A percentile compares a stretch with the other conserved stretches of the same genome.
Conservation (phyloP, 768 basidiomycete species). For the Mycena sanguinolenta region DNA sequence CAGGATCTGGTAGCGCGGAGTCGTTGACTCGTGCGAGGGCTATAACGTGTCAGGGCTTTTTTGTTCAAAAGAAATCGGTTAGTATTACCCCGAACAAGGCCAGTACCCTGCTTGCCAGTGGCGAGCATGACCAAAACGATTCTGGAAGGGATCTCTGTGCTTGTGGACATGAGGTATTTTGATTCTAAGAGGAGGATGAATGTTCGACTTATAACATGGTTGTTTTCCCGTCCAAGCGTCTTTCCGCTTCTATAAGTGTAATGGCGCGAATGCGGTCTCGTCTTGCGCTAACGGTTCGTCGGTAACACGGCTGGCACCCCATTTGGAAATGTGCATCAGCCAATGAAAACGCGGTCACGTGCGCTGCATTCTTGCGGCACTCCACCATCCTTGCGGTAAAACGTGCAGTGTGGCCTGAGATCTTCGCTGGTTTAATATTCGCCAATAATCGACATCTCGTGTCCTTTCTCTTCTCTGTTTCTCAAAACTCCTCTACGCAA, state of each 20-base stretch:
- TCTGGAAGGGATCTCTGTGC: neutral
- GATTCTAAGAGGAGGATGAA: neutral
- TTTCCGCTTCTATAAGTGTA: neutral
- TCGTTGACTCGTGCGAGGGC: conserved; percentile 15
- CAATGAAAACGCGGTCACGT: neutral
- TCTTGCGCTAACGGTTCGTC: neutral
- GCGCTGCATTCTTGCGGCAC: no score
- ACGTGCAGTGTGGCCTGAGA: no score
- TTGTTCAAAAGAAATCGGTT: no score
- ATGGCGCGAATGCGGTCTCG: neutral
- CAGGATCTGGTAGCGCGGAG: neutral
- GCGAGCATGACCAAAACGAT: conserved; percentile 29
- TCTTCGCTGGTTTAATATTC: no score
- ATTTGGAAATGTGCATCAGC: neutral
- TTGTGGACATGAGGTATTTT: neutral
- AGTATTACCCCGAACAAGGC: conserved; percentile 20
- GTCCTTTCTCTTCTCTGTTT: no score
- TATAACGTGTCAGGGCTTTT: neutral
- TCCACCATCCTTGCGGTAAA: no score
- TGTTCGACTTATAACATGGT: neutral
- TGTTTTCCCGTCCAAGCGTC: conserved; percentile 3
- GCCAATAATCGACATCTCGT: no score
- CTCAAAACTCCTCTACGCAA: no score
- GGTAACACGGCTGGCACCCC: neutral
- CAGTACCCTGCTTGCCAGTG: conserved; percentile 27